These are phyloP conservation scores for Exophiala oligosperma DNA, from an alignment of 2,329 filamentous ascomycete species.

Conservation along the genomic window DNA sequence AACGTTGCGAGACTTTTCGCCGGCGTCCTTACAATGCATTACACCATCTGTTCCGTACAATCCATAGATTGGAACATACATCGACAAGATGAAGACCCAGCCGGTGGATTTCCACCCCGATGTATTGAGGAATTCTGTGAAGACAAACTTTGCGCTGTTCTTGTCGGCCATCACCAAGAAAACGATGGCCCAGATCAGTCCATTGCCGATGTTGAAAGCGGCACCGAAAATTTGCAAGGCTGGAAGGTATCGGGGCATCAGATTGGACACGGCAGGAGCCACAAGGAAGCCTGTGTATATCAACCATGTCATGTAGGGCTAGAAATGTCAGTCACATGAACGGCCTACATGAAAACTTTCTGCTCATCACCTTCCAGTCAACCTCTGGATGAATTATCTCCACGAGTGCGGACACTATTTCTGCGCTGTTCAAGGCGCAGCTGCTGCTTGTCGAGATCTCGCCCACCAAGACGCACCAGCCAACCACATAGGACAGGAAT, in stretches of 20 bases:
- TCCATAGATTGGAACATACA: slow-evolving; percentile 67
- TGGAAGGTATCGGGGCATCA: slow-evolving; percentile 22
- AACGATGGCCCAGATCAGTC: slow-evolving; percentile 22
- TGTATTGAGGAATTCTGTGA: slow-evolving; percentile 54
- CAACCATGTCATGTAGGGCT: slow-evolving; percentile 26
- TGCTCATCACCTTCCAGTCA: slow-evolving; percentile 18
- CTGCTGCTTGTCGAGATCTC: slow-evolving; percentile 24
- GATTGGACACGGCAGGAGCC: slow-evolving; percentile 21
- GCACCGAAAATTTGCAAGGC: slow-evolving; percentile 23
- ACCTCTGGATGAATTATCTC: slow-evolving; percentile 22
- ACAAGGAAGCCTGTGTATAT: slow-evolving; percentile 25
- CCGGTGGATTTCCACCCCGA: slow-evolving; percentile 46
- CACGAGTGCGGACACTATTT: slow-evolving; percentile 23
- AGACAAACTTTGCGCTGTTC: slow-evolving; percentile 48
- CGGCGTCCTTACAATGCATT: slow-evolving; percentile 54
- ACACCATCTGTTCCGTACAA: slow-evolving; percentile 64
- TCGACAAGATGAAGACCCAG: slow-evolving; percentile 63
- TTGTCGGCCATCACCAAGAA: slow-evolving; percentile 25
- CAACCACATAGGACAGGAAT: slow-evolving; percentile 23
- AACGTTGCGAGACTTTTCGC: background rate
- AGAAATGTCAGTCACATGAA: slow-evolving; percentile 1
- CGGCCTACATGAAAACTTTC: background rate
- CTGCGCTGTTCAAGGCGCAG: slow-evolving; percentile 25
- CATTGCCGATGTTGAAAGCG: slow-evolving; percentile 25
- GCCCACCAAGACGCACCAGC: slow-evolving; percentile 25